Percentiles rank a stretch among this genome's conserved stretches.
These are phyloP conservation scores for Candida nonsorbophila DNA, from an alignment of 805 yeast species.

Conservation along the genomic window DNA sequence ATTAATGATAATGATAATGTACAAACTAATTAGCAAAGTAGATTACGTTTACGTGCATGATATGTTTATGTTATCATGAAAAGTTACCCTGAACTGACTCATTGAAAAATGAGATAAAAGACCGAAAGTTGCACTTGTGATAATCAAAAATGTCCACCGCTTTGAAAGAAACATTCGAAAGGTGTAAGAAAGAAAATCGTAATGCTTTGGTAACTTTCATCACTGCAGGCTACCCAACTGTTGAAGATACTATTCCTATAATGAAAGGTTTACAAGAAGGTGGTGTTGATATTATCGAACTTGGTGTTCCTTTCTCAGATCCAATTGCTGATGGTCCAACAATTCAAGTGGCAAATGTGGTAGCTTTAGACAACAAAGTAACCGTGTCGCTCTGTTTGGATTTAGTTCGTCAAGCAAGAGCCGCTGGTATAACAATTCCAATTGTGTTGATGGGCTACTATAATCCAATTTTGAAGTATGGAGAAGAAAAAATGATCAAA, in stretches of 20 bases:
- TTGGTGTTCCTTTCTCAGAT: constrained; percentile 95
- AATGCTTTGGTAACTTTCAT: constrained; percentile 86
- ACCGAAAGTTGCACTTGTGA: no score
- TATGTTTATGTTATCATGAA: no score
- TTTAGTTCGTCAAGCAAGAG: constrained; percentile 69
- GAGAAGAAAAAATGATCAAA: constrained; percentile 75
- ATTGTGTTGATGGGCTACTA: constrained; percentile 95
- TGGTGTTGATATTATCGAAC: constrained; percentile 91
- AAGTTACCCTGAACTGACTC: constrained; percentile 32
- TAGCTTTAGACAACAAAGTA: constrained; percentile 80
- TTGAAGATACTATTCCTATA: constrained; percentile 83
- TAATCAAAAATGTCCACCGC: constrained; percentile 42
- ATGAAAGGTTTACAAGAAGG: constrained; percentile 87
- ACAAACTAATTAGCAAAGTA: no score
- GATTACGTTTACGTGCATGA: no score
- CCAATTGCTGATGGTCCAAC: constrained; percentile 99
- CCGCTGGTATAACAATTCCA: constrained; percentile 81
- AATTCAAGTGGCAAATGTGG: constrained; percentile 81
- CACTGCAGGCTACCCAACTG: constrained; percentile 90
- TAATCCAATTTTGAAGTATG: constrained; percentile 87
- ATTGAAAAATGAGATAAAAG: constrained; percentile 7
- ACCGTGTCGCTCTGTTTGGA: constrained; percentile 67
- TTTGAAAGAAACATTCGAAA: constrained; percentile 54
- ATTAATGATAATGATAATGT: no score
- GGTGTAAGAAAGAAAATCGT: constrained; percentile 62